A percentile compares a stretch with the other conserved stretches of the same genome.
phyloP scores from a whole-genome alignment of 352 stramenopile species.

The Phytopythium sindhum region DNA sequence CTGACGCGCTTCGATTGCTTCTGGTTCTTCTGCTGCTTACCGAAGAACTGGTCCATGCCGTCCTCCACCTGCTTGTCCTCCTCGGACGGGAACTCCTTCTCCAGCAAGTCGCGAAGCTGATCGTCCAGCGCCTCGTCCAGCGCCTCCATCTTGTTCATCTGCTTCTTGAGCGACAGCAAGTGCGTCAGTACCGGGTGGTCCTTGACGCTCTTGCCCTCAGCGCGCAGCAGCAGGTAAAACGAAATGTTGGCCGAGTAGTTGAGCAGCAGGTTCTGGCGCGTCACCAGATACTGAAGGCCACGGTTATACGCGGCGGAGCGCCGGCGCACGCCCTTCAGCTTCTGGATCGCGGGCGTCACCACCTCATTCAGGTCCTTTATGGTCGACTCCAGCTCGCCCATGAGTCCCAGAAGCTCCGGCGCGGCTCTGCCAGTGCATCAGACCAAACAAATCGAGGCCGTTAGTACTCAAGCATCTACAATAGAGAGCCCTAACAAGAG shows the following conservation, averaged over 20 bases:
- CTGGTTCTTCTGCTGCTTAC: constrained; percentile 17
- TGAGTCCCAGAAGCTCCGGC: constrained; percentile 70
- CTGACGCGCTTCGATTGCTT: constrained; percentile 28
- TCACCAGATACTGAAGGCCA: constrained; percentile 74
- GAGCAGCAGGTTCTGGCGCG: constrained; percentile 76
- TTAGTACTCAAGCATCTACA: background rate
- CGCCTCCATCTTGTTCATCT: constrained; percentile 57
- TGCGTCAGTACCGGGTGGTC: constrained; percentile 80
- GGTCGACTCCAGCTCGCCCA: constrained; percentile 61
- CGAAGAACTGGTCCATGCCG: constrained; percentile 72
- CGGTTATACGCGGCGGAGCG: constrained; percentile 55
- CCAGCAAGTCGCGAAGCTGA: constrained; percentile 66
- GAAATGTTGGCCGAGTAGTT: constrained; percentile 87
- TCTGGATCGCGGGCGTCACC: constrained; percentile 62
- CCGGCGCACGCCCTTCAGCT: constrained; percentile 63
- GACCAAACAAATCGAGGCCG: background rate
- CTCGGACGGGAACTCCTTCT: constrained; percentile 54
- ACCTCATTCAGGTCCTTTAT: constrained; percentile 65
- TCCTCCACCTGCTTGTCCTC: constrained; percentile 37
- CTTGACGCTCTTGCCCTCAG: constrained; percentile 73
- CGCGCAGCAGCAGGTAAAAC: constrained; percentile 80
- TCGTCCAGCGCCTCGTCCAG: constrained; percentile 54
- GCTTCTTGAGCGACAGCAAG: constrained; percentile 71
- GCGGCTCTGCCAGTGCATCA: constrained; percentile 30
- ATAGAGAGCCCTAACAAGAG: background rate